Base-by-base conservation (phyloP, 352 stramenopile species). In the Pythium scleroteichum region DNA sequence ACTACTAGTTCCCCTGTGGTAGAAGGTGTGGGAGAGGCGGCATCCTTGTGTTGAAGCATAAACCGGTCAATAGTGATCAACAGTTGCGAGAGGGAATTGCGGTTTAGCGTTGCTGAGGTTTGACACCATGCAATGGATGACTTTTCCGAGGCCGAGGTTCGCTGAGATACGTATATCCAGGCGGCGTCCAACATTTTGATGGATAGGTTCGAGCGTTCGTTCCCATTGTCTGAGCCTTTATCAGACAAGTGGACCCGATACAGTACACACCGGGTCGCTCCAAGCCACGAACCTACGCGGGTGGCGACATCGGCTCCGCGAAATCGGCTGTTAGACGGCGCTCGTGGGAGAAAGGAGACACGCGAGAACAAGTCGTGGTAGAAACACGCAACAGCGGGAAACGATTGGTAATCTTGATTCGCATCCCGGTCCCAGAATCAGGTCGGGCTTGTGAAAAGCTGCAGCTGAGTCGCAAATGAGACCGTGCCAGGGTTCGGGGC, bases 391-490 rank as follows among this genome's bases (percentile, higher is more conserved):
- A 13, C 32, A n/a, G n/a, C n/a, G n/a, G n/a, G n/a, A n/a, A n/a
- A n/a, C n/a, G 29, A 7, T 17, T 47, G 47, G 20, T 29, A 35
- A 35, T 10, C 29, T 35, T 35, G 29, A 10, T n/a, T n/a, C n/a
- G 29, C 38, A n/a, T n/a, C 7, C 38, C 6, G 14, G 8, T 27
- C n/a, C 17, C 10, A n/a, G 47, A 33, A 23, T 59, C 50, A 59
- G 33, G 24, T 16, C 19, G 49, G 8, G 10, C 6, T 24, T 3
- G 59, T 48, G 59, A 66, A 66, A 42, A 59, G 7, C 23, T 59
- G 39, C 17, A 53, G 59, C 42, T 66, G 49, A 14, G 50, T 53
- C n/a, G n/a, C 16, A 23, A 66, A 54, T 20, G 59, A 59, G 4
- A 20, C 26, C n/a, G 40, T 23, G 19, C 5, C 54, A 26, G 54